phyloP scores from a whole-genome alignment of 129 eudicot species.

The Pseudognaphalium luteoalbum region DNA sequence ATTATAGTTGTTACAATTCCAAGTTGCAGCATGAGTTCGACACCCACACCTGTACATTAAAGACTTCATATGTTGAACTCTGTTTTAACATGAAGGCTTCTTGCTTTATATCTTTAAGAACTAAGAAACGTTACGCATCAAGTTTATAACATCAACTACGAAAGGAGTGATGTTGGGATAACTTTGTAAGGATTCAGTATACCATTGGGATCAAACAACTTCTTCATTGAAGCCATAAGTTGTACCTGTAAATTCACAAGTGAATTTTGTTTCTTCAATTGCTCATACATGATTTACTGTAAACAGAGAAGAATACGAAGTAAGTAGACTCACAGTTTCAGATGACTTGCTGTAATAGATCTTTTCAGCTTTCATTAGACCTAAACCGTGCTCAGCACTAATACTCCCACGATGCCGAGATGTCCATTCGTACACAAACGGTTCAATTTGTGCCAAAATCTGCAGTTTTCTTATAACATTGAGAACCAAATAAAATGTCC shows the following conservation, averaged over 20 bases:
- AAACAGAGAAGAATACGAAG: neutral
- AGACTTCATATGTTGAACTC: neutral
- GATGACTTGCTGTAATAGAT: conserved; percentile 92
- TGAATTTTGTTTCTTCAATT: neutral
- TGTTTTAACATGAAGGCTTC: neutral
- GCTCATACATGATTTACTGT: neutral
- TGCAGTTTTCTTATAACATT: conserved; percentile 32
- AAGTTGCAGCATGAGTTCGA: too few species aligned
- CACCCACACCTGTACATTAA: neutral
- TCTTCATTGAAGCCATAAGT: conserved; percentile 88
- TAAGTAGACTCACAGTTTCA: conserved; percentile 62
- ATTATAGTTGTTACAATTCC: too few species aligned
- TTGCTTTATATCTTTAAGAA: too few species aligned
- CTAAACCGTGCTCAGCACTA: conserved; percentile 98
- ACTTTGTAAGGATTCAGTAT: conserved; percentile 94
- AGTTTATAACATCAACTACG: conserved; percentile 39
- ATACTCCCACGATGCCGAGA: conserved; percentile 92
- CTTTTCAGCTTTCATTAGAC: conserved; percentile 92
- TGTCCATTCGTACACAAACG: conserved; percentile 99
- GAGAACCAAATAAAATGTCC: conserved; percentile 9
- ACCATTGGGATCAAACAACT: conserved; percentile 81
- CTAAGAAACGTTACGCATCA: neutral
- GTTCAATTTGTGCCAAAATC: conserved; percentile 84
- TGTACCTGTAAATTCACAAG: conserved; percentile 55
- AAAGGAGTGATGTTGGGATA: conserved; percentile 60